Evolutionary conservation across 2,329 filamentous ascomycete genomes (phyloP).

Genomic region (Raffaelea arxii): DNA sequence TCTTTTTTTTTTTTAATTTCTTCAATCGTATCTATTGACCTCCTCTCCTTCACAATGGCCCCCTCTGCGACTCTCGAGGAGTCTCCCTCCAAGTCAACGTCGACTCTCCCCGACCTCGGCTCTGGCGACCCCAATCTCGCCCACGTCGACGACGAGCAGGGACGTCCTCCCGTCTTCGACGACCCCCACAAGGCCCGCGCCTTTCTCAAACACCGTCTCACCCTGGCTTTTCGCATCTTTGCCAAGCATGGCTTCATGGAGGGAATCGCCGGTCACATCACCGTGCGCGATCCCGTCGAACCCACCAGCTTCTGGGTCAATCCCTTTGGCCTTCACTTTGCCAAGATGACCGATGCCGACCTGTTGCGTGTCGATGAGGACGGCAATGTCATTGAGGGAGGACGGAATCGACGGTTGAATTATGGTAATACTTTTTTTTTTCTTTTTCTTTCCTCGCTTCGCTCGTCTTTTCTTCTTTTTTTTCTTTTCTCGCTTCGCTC

Average conservation of each 20-base stretch:
- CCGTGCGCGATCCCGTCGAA: conserved; percentile 48
- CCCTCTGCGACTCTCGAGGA: conserved; percentile 7
- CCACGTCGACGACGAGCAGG: conserved; percentile 8
- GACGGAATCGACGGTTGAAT: conserved; percentile 23
- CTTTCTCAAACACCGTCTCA: conserved; percentile 43
- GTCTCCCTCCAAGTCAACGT: conserved; percentile 13
- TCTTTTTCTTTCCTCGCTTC: background rate
- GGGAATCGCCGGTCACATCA: conserved; percentile 56
- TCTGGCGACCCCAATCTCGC: conserved; percentile 13
- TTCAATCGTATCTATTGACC: no score
- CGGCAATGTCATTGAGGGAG: conserved; percentile 54
- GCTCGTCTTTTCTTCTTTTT: no score
- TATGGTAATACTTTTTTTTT: conserved; percentile 11
- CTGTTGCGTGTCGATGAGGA: conserved; percentile 52
- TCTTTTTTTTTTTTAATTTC: no score
- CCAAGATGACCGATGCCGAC: conserved; percentile 51
- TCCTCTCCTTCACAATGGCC: conserved; percentile 9
- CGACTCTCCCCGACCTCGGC: background rate
- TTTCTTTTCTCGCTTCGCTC: no score
- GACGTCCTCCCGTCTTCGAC: conserved; percentile 10
- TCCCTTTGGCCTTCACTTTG: conserved; percentile 51
- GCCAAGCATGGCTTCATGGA: conserved; percentile 46
- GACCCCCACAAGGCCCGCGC: conserved; percentile 30
- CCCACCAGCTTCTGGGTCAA: conserved; percentile 57
- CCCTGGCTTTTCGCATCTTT: conserved; percentile 47